phyloP scores from a whole-genome alignment of 306 rosid genomes.

The Citrullus colocynthis region DNA sequence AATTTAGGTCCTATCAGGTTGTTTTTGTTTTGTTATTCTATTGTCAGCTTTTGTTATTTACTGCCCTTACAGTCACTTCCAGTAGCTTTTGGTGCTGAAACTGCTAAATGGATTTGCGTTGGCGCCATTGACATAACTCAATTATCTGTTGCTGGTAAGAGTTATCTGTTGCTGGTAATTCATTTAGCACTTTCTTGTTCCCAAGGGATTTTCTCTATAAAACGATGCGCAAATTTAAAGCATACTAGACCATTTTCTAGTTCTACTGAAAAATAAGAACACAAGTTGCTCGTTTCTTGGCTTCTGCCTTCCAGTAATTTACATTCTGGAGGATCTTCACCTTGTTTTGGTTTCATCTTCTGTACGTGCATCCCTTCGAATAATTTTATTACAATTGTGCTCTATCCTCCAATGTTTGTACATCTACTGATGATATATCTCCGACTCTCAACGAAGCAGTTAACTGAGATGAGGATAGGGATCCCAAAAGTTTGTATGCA shows the following conservation, averaged over 20 bases:
- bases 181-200: neutral
- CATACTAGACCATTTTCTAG: neutral
- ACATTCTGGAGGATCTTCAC: neutral
- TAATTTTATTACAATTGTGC: neutral
- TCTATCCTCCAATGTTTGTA: neutral
- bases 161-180: conserved; percentile 68
- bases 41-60: neutral
- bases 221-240: neutral
- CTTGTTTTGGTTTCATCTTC: neutral
- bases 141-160: conserved; percentile 72
- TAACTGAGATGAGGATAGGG: neutral
- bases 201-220: neutral
- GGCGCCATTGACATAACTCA: conserved; percentile 96
- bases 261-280: neutral
- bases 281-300: neutral
- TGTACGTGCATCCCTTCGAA: neutral
- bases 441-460: neutral
- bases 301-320: neutral
- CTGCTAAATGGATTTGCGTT: conserved; percentile 98
- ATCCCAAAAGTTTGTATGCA: neutral
- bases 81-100: conserved; percentile 88
- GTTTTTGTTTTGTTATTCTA: neutral
- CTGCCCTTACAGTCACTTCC: conserved; percentile 75
- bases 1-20: neutral
- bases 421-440: neutral